Evolutionary conservation across 2,329 filamentous ascomycete species (phyloP), one percentile per base, ranked within the genome.

Genomic region (Fusarium pseudocircinatum): DNA sequence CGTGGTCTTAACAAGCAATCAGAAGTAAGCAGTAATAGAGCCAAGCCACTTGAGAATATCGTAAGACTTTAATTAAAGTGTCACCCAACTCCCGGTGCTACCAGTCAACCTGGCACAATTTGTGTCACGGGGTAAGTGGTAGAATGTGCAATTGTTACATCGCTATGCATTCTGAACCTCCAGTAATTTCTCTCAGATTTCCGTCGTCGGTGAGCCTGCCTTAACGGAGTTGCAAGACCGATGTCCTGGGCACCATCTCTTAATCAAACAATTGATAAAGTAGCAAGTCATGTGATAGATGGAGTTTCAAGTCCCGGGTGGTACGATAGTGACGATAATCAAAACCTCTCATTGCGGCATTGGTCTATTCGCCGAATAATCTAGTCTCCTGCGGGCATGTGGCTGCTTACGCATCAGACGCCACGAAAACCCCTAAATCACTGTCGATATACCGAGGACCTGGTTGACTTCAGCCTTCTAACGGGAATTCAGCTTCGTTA

Each of bases 401-500:
- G 14, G 46, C 46, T 49, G 28, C 46, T 49, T 49, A 32, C 2
- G 14, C 7, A 6, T 18, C 5, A n/a, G 5, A 49, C 26, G 22
- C 28, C 22, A 9, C 13, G 4, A 28, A 4, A 3, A 28, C 43
- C 18, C 5, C 16, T 18, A 13, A 16, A 24, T 24, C 42, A 6
- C 6, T 44, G 16, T 3, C n/a, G 3, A 16, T 13, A 30, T 32
- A 4, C 46, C 28, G 28, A n/a, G 46, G 1, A n/a, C 46, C 3
- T 32, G 28, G 46, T 49, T n/a, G 18, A 22, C 20, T 9, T 32
- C 14, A 32, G 28, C 20, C 5, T 26, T 18, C 7, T 1, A 26
- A 18, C n/a, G 13, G 10, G 6, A 3, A 12, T 18, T 7, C 14
- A 49, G 28, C 46, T 49, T 32, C 0, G 0, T 15, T n/a, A 3